Evolutionary conservation across 2,329 filamentous ascomycete species (phyloP).

Genomic region (Xenoacremonium recifei): DNA sequence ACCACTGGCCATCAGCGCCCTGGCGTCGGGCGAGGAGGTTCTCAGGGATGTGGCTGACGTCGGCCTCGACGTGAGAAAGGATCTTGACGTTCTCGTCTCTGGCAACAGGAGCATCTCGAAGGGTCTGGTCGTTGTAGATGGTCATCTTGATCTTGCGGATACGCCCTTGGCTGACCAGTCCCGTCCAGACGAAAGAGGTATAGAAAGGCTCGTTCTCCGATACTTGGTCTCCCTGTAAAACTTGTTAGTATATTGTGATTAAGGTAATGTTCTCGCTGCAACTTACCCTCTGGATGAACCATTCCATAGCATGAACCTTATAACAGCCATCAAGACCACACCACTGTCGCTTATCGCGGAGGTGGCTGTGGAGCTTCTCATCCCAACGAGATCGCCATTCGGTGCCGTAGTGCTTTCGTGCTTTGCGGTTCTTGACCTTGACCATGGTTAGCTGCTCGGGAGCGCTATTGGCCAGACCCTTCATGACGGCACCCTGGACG

Average conservation of each 20-base stretch:
- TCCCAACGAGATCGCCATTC: slow-evolving; percentile 32
- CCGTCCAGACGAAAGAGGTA: slow-evolving; percentile 30
- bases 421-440: slow-evolving; percentile 38
- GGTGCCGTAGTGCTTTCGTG: slow-evolving; percentile 44
- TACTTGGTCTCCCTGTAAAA: slow-evolving; percentile 34
- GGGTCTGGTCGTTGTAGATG: slow-evolving; percentile 34
- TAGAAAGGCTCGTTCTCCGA: slow-evolving; percentile 39
- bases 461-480: slow-evolving; percentile 39
- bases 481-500: slow-evolving; percentile 48
- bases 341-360: slow-evolving; percentile 34
- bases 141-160: slow-evolving; percentile 33
- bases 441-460: slow-evolving; percentile 35
- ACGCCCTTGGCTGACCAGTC: slow-evolving; percentile 31
- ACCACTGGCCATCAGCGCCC: slow-evolving; percentile 37
- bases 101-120: slow-evolving; percentile 32
- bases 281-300: slow-evolving; percentile 40
- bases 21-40: slow-evolving; percentile 28
- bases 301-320: slow-evolving; percentile 40
- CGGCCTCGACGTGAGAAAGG: slow-evolving; percentile 38
- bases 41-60: slow-evolving; percentile 41
- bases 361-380: slow-evolving; percentile 27
- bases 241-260: slow-evolving; percentile 1
- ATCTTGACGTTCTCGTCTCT: slow-evolving; percentile 35
- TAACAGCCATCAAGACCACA: slow-evolving; percentile 35
- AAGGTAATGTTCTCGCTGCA: neutral